A percentile compares a stretch with the other conserved stretches of the same genome.
phyloP scores from a whole-genome alignment of 208 protist species.

The Angomonas ambiguus region DNA sequence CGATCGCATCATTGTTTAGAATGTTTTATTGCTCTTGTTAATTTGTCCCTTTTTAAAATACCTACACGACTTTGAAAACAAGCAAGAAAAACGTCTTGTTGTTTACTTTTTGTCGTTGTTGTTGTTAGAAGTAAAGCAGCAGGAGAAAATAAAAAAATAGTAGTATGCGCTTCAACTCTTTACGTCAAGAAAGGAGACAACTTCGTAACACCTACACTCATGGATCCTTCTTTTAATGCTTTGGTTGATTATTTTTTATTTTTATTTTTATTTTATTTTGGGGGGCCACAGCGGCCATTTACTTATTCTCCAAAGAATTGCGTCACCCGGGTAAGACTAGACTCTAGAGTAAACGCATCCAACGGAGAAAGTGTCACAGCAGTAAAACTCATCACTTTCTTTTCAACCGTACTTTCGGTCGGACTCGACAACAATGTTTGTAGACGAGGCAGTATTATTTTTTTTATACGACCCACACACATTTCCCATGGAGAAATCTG shows the following conservation, averaged over 20 bases:
- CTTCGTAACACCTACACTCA: too few species aligned
- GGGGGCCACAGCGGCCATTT: neutral
- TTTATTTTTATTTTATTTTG: neutral
- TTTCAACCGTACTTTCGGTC: neutral
- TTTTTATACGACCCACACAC: neutral
- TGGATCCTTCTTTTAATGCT: too few species aligned
- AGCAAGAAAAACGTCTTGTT: too few species aligned
- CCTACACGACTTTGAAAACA: neutral
- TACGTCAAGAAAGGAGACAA: neutral
- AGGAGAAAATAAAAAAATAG: constrained; percentile 3
- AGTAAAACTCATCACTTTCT: neutral
- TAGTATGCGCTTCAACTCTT: neutral
- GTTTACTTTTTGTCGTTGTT: neutral
- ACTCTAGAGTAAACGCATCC: neutral
- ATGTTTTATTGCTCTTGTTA: neutral
- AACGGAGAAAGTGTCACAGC: neutral
- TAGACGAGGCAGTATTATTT: neutral
- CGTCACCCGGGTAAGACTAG: neutral
- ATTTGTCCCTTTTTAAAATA: neutral
- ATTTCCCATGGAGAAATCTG: neutral
- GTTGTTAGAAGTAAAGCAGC: neutral
- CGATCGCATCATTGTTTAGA: neutral
- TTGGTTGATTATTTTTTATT: neutral
- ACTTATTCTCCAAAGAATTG: neutral
- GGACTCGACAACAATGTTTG: neutral